phyloP scores from a whole-genome alignment of 768 basidiomycete genomes.

The Tulasnella sp. region DNA sequence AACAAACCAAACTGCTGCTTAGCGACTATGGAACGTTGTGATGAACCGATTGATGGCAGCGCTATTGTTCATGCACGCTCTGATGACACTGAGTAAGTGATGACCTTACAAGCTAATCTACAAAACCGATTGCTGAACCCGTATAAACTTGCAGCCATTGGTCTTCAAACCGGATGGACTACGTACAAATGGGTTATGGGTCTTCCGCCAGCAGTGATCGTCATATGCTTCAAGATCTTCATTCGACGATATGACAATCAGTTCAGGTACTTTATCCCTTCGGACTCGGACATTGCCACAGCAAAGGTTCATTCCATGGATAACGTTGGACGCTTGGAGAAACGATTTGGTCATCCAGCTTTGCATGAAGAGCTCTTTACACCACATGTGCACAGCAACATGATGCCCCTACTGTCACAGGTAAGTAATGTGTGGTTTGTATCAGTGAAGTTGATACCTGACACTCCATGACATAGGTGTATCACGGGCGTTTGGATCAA shows the following conservation, averaged over 20 bases:
- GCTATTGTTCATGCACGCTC: slow-evolving; percentile 71
- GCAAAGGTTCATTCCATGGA: slow-evolving; percentile 74
- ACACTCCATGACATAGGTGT: slow-evolving; percentile 44
- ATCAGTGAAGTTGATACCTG: neutral
- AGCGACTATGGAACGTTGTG: slow-evolving; percentile 91
- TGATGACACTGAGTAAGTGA: slow-evolving; percentile 77
- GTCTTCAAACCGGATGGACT: slow-evolving; percentile 57
- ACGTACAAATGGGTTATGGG: slow-evolving; percentile 69
- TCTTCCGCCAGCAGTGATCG: slow-evolving; percentile 74
- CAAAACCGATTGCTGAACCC: slow-evolving; percentile 12
- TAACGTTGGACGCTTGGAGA: slow-evolving; percentile 58
- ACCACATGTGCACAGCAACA: slow-evolving; percentile 73
- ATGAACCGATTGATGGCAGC: slow-evolving; percentile 75
- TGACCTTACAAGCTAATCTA: neutral
- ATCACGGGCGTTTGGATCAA: slow-evolving; percentile 52
- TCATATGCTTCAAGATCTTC: slow-evolving; percentile 78
- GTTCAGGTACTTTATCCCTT: slow-evolving; percentile 79
- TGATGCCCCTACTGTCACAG: slow-evolving; percentile 63
- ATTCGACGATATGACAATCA: slow-evolving; percentile 47
- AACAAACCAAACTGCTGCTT: slow-evolving; percentile 12
- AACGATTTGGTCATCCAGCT: slow-evolving; percentile 91
- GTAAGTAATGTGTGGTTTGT: slow-evolving; percentile 7
- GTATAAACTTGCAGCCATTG: slow-evolving; percentile 47
- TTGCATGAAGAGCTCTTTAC: slow-evolving; percentile 77
- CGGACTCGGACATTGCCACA: slow-evolving; percentile 56